These are phyloP conservation scores for Phialophora tarda DNA, from an alignment of 2,329 filamentous ascomycete species.

Conservation along the genomic window DNA sequence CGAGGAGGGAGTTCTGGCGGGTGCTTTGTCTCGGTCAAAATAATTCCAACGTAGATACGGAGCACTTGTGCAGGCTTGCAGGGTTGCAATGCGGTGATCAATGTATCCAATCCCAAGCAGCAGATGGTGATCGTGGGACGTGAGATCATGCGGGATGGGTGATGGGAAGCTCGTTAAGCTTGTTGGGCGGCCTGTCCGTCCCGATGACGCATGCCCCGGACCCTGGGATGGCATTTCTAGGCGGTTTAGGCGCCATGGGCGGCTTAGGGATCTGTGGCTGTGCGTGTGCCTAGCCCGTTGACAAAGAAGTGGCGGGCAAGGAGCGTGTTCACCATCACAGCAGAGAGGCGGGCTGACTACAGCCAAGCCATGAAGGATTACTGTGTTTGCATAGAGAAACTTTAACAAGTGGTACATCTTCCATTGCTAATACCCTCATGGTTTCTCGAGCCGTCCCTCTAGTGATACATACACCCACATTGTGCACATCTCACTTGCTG, in stretches of 20 bases:
- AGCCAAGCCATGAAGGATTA: not conserved
- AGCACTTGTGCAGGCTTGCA: constrained; percentile 11
- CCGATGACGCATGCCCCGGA: constrained; percentile 3
- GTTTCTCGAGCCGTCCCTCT: constrained; percentile 4
- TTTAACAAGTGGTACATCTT: not conserved
- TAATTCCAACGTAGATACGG: constrained; percentile 17
- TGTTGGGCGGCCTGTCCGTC: constrained; percentile 14
- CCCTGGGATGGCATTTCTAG: constrained; percentile 1
- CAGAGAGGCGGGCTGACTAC: not conserved
- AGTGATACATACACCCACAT: not conserved
- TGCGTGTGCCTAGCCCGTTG: not conserved
- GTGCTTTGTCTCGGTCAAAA: constrained; percentile 14
- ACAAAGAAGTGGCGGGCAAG: not conserved
- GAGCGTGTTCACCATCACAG: not conserved
- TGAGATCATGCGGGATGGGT: constrained; percentile 30
- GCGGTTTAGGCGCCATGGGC: not conserved
- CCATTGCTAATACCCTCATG: constrained; percentile 1
- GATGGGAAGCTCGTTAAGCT: constrained; percentile 10
- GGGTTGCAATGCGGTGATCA: constrained; percentile 12
- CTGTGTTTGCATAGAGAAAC: not conserved
- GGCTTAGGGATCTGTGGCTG: constrained; percentile 11
- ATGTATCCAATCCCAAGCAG: constrained; percentile 35
- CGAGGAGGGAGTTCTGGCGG: not conserved
- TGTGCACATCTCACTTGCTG: constrained; percentile 4
- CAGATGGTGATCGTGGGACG: constrained; percentile 32